These are phyloP conservation scores for Nitzschia palea DNA, from an alignment of 108 stramenopile species.

Conservation along the genomic window DNA sequence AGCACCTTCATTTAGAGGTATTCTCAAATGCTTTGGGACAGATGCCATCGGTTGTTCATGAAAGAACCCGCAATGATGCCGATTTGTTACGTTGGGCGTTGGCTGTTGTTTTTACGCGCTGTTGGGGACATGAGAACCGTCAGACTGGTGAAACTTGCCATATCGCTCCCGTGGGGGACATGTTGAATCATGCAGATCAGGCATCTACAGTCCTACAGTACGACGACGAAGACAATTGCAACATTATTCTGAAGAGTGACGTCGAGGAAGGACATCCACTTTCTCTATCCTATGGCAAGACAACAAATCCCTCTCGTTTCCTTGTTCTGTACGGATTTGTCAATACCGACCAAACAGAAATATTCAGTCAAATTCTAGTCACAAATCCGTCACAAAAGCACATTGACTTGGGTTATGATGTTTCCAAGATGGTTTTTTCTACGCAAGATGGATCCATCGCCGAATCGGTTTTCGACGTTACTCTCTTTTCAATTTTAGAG, in stretches of 20 bases:
- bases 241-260: constrained; percentile 27
- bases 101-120: constrained; percentile 48
- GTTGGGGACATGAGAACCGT: constrained; percentile 16
- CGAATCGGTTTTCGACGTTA: constrained; percentile 32
- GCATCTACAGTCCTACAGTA: constrained; percentile 22
- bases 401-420: constrained; percentile 39
- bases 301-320: constrained; percentile 38
- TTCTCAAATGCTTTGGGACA: constrained; percentile 21
- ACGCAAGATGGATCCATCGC: constrained; percentile 31
- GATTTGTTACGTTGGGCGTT: constrained; percentile 37
- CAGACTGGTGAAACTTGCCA: not conserved
- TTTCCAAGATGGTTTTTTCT: constrained; percentile 32
- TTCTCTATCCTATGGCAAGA: constrained; percentile 35
- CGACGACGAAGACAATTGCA: constrained; percentile 16
- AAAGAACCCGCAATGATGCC: not conserved
- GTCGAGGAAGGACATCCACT: constrained; percentile 12
- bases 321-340: constrained; percentile 40
- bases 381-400: constrained; percentile 34
- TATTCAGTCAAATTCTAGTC: constrained; percentile 30
- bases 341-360: constrained; percentile 23
- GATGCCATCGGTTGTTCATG: not conserved
- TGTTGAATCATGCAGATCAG: constrained; percentile 41
- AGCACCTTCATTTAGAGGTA: constrained; percentile 9
- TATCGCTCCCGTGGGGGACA: constrained; percentile 45
- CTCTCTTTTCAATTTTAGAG: constrained; percentile 32